Conservation (phyloP, 2,329 filamentous ascomycete genomes). For the Penicillium brasilianum region DNA sequence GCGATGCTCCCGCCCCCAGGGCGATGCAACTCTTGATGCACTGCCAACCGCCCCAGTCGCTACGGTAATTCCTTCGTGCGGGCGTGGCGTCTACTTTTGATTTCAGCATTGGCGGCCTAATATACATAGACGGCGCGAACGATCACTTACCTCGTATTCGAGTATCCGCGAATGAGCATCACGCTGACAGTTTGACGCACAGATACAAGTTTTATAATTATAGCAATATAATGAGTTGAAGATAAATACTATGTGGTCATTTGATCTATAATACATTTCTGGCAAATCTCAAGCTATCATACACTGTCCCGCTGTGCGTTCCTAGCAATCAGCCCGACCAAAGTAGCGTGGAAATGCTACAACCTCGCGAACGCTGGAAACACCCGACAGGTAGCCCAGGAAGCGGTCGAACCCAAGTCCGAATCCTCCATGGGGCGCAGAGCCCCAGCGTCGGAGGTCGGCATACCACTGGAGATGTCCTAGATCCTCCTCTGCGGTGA, state of each 20-base stretch:
- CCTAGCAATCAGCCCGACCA: conserved; percentile 58
- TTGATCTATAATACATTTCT: conserved; percentile 27
- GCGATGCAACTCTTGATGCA: neutral
- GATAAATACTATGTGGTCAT: neutral
- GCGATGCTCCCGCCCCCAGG: neutral
- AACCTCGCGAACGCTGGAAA: conserved; percentile 81
- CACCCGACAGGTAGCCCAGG: conserved; percentile 79
- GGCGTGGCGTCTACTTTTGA: neutral
- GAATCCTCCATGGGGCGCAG: conserved; percentile 88
- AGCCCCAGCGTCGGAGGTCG: conserved; percentile 88
- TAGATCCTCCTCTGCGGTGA: conserved; percentile 46
- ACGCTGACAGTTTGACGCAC: neutral
- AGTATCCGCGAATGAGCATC: neutral
- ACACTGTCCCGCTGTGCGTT: conserved; percentile 17
- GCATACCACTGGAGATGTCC: conserved; percentile 80
- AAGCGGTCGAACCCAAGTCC: conserved; percentile 88
- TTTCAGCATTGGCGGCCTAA: neutral
- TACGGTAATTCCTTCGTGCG: neutral
- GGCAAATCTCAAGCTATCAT: conserved; percentile 14
- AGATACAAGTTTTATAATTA: neutral
- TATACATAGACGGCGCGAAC: neutral
- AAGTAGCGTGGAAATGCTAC: conserved; percentile 80
- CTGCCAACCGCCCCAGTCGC: neutral
- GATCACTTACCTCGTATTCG: neutral
- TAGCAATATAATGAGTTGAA: neutral